phyloP scores from a whole-genome alignment of 192 early-diverging fungal genomes.

The Gaertneriomyces sp. region DNA sequence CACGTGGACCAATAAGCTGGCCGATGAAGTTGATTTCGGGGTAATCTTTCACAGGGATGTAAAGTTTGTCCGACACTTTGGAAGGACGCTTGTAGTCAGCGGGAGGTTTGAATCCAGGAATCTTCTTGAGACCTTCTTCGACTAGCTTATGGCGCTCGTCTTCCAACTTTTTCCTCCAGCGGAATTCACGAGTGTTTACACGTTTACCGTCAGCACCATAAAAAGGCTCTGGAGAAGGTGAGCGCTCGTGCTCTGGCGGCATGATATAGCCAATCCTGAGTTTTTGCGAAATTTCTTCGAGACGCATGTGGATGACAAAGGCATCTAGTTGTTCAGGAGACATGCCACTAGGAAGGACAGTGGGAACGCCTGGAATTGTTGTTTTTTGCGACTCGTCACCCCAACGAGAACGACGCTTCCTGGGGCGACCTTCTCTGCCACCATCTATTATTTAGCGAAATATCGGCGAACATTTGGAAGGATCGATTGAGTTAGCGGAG shows the following conservation, averaged over 20 bases:
- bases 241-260: slow-evolving; percentile 77
- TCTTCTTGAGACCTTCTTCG: slow-evolving; percentile 68
- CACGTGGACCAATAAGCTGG: slow-evolving; percentile 89
- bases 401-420: slow-evolving; percentile 83
- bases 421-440: slow-evolving; percentile 35
- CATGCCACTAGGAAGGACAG: slow-evolving; percentile 72
- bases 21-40: slow-evolving; percentile 99
- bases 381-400: slow-evolving; percentile 70
- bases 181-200: slow-evolving; percentile 89
- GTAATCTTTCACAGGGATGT: slow-evolving; percentile 91
- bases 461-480: not conserved
- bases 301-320: slow-evolving; percentile 75
- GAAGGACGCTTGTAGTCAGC: slow-evolving; percentile 82
- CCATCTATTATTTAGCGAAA: slow-evolving; percentile 10
- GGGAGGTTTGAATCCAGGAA: slow-evolving; percentile 84
- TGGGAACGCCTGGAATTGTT: slow-evolving; percentile 72
- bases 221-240: slow-evolving; percentile 91
- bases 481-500: slow-evolving; percentile 2
- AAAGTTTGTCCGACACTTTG: slow-evolving; percentile 87
- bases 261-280: slow-evolving; percentile 78
- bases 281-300: slow-evolving; percentile 86
- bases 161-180: slow-evolving; percentile 87
- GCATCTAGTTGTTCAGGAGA: slow-evolving; percentile 75
- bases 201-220: slow-evolving; percentile 94
- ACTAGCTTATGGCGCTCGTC: slow-evolving; percentile 89